Evolutionary conservation across 2,329 filamentous ascomycete genomes (phyloP), one percentile per base, ranked within the genome.

Genomic region (Eurotiales sp.): DNA sequence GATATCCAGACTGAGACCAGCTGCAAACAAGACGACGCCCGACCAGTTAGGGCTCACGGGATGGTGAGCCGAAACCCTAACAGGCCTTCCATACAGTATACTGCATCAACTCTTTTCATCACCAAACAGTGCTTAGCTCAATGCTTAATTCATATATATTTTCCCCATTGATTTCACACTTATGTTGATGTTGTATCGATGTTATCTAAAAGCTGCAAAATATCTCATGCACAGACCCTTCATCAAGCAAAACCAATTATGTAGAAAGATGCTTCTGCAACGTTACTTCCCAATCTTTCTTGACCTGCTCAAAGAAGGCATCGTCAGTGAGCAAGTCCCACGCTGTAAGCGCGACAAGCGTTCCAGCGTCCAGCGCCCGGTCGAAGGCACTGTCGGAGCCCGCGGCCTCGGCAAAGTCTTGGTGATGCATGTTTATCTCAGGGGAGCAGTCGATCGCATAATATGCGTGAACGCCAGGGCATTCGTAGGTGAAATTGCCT

Each of bases 401-500:
- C 15, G 17, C 14, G 17, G 10, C 25, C 23, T 19, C 41, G n/a
- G 41, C 30, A 19, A 44, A 44, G 41, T 11, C 25, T 21, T 44
- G 25, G 41, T 30, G 23, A 14, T 44, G 41, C 23, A 44, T 44
- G 29, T 11, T 44, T 17, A 44, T 30, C 17, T 44, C 7, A 4
- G 23, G 23, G 8, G 25, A 44, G 23, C 25, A 44, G 11, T 30
- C 21, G n/a, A 44, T 30, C n/a, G 41, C 25, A 21, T 30, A 44
- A 44, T 30, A 44, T 4, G 41, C 41, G 25, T 30, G 41, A 5
- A 44, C 41, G 12, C 23, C 23, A 2, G n/a, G 25, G 30, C 29
- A 44, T 21, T 44, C 41, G 19, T 44, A 44, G 8, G n/a, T 30
- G 25, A 44, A 29, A 21, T 44, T 30, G 15, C 41, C 41, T 44